Percentiles rank a stretch among this genome's conserved stretches.
phyloP scores from a whole-genome alignment of 305 asterid genomes.

The Fraxinus ornus region DNA sequence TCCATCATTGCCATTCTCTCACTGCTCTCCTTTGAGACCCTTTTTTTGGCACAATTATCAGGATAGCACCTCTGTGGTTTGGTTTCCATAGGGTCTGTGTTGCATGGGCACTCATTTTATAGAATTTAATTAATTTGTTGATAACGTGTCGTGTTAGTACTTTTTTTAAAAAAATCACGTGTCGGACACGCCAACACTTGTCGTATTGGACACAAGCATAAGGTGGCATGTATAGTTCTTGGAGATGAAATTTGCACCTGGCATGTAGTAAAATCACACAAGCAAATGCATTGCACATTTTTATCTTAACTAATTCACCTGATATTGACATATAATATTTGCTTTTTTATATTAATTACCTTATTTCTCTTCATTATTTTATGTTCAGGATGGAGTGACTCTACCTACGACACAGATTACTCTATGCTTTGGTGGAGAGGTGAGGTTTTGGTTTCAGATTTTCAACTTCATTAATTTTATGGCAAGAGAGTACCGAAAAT shows the following conservation, averaged over 20 bases:
- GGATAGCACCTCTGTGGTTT: neutral
- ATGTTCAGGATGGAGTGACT: conserved; percentile 87
- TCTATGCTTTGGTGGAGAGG: conserved; percentile 98
- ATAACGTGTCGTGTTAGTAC: neutral
- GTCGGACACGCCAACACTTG: neutral
- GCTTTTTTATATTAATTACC: conserved; percentile 21
- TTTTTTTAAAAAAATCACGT: too few species aligned
- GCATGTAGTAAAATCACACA: neutral
- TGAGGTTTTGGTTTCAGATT: conserved; percentile 36
- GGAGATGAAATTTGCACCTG: conserved; percentile 2
- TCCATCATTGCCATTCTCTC: conserved; percentile 3
- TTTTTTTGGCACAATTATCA: neutral
- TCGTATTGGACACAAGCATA: neutral
- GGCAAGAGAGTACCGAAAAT: conserved; percentile 1
- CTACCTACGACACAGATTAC: conserved; percentile 73
- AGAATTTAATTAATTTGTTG: too few species aligned
- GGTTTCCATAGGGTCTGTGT: neutral
- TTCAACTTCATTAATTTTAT: conserved; percentile 17
- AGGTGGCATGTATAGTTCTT: neutral
- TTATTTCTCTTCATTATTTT: conserved; percentile 20
- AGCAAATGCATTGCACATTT: conserved; percentile 1
- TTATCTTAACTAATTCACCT: conserved; percentile 15
- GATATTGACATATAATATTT: conserved; percentile 18
- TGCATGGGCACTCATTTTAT: neutral
- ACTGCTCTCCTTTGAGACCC: neutral